Base-by-base conservation (phyloP, 2,329 filamentous ascomycete genomes). In the Cercospora nicotianae region DNA sequence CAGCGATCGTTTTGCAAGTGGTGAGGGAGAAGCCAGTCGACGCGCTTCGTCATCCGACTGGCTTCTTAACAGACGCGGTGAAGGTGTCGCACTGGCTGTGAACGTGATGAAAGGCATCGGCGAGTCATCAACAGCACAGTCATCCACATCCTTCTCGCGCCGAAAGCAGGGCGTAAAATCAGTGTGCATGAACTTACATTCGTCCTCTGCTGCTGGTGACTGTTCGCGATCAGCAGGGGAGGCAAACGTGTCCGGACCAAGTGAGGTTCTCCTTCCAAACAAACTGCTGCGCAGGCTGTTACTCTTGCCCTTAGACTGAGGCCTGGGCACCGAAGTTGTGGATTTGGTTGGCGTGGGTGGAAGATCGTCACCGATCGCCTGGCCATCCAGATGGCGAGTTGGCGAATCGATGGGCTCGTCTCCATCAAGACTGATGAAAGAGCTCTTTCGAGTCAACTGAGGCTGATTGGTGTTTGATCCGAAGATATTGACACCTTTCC, bases 331-430 rank as follows among this genome's bases (percentile, higher is more conserved):
- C 45, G 78, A 78, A 72, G 88, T 87, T 42, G 78, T 79, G 72
- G 88, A 88, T 79, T 97, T 98, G 0, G 95, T 98, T 0, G 95
- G 95, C 1, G 95, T 99, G 0, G 94, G 94, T n/a, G 94, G 94
- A 66, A 94, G 83, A 60, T 97, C 93, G 45, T 94, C 92, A 18
- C 81, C 83, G 63, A 85, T 84, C 5, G 81, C 79, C 73, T 89
- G 87, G 71, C 83, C 85, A 66, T 89, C 87, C 33, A 82, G 77
- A 66, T 83, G 80, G 51, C 81, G 83, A 13, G 83, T 84, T 74
- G 90, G 82, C 60, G 87, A 87, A 72, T 85, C 83, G 72, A 87
- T 85, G 66, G 86, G 82, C 60, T 96, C 92, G 48, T 70, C 70
- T 23, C 89, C 90, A 74, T 96, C 91, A 55, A 94, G 82, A 77